Evolutionary conservation across 148 eudicot species (phyloP).

Genomic region (Rheum nobile): DNA sequence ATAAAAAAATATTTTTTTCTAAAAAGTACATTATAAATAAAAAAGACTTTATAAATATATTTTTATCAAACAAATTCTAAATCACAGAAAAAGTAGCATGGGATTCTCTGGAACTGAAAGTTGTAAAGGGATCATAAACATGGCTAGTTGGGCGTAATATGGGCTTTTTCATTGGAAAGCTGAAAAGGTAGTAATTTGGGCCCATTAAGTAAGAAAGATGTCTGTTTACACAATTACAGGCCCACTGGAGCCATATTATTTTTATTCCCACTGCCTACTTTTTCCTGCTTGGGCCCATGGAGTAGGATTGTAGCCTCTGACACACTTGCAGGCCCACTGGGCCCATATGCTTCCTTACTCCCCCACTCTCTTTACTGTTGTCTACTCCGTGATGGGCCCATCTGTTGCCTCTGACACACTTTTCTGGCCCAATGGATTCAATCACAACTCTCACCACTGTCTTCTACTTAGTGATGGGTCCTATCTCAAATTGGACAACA

Average conservation of each 20-base stretch:
- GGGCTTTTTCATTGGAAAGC: not conserved
- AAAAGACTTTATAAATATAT: too few relatives aligned
- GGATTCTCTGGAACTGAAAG: not conserved
- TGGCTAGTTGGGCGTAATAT: not conserved
- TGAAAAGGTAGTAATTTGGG: not conserved
- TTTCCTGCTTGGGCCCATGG: not conserved
- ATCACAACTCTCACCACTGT: not conserved
- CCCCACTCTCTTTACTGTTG: not conserved
- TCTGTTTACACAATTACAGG: not conserved
- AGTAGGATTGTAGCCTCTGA: not conserved
- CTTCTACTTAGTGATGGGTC: not conserved
- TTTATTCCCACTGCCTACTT: not conserved
- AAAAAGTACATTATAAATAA: too few relatives aligned
- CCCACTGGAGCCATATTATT: not conserved
- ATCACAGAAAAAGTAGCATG: not conserved
- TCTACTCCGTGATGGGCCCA: not conserved
- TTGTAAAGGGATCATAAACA: not conserved
- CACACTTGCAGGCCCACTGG: not conserved
- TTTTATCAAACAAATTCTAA: too few relatives aligned
- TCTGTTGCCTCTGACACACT: not conserved
- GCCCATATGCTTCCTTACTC: slow-evolving; percentile 5
- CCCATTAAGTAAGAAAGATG: not conserved
- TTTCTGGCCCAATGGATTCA: not conserved
- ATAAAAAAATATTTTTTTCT: too few relatives aligned
- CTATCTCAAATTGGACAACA: too few relatives aligned